Evolutionary conservation across 352 stramenopile species (phyloP).

Genomic region (Globisporangium spinosum): DNA sequence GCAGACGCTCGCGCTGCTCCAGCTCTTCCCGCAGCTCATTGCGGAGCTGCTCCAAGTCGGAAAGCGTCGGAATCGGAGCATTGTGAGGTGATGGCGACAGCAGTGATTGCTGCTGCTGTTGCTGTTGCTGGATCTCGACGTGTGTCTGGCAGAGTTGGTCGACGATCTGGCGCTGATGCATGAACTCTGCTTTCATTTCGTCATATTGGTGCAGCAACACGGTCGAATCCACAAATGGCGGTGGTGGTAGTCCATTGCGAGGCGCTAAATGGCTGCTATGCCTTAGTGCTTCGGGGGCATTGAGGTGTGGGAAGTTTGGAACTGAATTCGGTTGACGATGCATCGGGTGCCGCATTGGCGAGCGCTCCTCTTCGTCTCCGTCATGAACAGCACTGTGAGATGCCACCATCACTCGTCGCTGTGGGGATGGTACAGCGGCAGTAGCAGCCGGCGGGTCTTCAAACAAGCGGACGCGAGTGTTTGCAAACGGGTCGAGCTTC

Average conservation of each 20-base stretch:
- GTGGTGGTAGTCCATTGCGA: background rate
- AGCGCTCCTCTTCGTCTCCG: background rate
- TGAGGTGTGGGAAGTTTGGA: background rate
- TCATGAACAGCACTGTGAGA: background rate
- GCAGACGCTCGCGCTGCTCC: conserved; percentile 39
- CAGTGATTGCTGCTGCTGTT: conserved; percentile 22
- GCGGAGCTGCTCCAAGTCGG: conserved; percentile 56
- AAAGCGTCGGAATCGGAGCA: conserved; percentile 27
- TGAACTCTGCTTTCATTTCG: conserved; percentile 48
- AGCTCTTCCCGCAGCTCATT: conserved; percentile 50
- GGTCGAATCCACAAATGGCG: conserved; percentile 16
- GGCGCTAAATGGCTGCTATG: background rate
- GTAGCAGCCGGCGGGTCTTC: conserved; percentile 27
- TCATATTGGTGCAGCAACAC: conserved; percentile 48
- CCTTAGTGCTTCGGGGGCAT: background rate
- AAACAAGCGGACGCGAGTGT: conserved; percentile 51
- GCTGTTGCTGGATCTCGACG: conserved; percentile 41
- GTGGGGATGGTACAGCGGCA: background rate
- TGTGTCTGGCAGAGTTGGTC: conserved; percentile 47
- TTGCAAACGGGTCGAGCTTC: conserved; percentile 44
- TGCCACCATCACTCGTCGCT: background rate
- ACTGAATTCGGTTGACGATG: background rate
- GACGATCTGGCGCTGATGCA: conserved; percentile 45
- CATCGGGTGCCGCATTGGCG: background rate
- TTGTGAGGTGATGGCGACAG: background rate